Percentiles rank a stretch among this genome's conserved stretches.
Conservation (phyloP, 192 early-diverging fungal genomes). For the Spizellomyces punctatus region DNA sequence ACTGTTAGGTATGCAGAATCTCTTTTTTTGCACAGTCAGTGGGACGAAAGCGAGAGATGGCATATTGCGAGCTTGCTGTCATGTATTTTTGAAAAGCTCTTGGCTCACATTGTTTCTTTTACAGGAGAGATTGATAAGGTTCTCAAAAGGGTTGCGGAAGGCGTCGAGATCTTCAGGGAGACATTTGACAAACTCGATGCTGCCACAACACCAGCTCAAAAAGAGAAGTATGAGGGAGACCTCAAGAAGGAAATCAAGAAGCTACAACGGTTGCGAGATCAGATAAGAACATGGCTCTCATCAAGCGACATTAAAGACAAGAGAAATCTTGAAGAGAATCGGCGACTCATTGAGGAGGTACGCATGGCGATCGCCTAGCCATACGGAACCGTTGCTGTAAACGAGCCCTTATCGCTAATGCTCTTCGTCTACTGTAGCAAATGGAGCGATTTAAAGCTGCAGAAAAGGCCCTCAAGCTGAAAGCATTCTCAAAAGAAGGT, state of each 20-base stretch:
- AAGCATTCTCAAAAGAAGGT: conserved; percentile 97
- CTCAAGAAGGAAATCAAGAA: conserved; percentile 99
- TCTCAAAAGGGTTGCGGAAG: conserved; percentile 93
- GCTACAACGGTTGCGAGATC: conserved; percentile 91
- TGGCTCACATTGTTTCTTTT: not conserved
- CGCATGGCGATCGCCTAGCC: not conserved
- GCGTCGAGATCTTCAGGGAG: conserved; percentile 91
- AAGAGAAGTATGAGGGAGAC: conserved; percentile 95
- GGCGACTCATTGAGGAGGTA: conserved; percentile 90
- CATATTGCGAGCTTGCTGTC: too few species aligned
- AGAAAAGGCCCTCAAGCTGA: conserved; percentile 99
- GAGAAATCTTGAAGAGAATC: conserved; percentile 80
- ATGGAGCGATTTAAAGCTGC: conserved; percentile 99
- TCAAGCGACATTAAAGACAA: conserved; percentile 98
- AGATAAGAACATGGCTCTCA: conserved; percentile 96
- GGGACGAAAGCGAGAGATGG: too few species aligned
- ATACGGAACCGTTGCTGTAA: not conserved
- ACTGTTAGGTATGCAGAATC: conserved; percentile 11
- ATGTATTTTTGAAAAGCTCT: too few species aligned
- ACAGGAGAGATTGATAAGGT: conserved; percentile 94
- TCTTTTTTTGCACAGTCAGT: too few species aligned
- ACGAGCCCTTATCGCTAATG: not conserved
- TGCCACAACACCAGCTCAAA: conserved; percentile 82
- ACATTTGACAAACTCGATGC: conserved; percentile 87
- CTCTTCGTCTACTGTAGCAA: conserved; percentile 59